Base-by-base conservation (phyloP, 192 early-diverging fungal genomes). In the Backusella westeae region DNA sequence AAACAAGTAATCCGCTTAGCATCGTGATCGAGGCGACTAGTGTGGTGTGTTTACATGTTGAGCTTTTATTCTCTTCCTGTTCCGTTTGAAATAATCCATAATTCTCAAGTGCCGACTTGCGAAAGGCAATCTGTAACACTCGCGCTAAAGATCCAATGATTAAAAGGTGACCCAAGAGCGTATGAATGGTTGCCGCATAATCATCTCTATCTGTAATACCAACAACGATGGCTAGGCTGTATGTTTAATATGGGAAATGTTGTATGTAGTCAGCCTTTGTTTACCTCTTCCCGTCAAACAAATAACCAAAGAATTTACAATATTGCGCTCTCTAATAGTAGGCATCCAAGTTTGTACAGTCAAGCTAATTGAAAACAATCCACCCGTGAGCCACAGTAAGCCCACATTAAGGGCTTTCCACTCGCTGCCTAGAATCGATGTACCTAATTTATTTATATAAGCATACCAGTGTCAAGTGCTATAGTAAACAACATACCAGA, bases 331-430 rank as follows among this genome's bases (percentile, higher is more conserved):
- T 52, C 81, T 79, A 10, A 79, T 71, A 53, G 38, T n/a, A 4
- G 75, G 56, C 12, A 76, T 66, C 73, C 79, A 80, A 29, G 65
- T 67, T 67, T 80, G 80, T 23, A 79, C 69, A 53, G 78, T 80
- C 17, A 86, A 35, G 12, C 77, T 26, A 34, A 86, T 56, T 6
- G 85, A 86, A 53, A 86, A 49, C 9, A 81, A 23, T 15, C 85
- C 85, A 21, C 85, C 85, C 26, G 81, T 77, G 26, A 82, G 53
- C 85, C 85, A 86, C 17, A 86, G 67, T 66, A 86, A 56, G 42
- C 83, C 83, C 8, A 86, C 39, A n/a, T 80, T 80, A 41, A 80
- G 72, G 8, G 78, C 79, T 71, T 77, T 76, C 77, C 81, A 75
- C 44, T 80, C 74, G 65, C 78, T 73, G 12, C 36, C 66, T 9